Evolutionary conservation across 2,329 filamentous ascomycete genomes (phyloP).

Genomic region (Setomelanomma holmii): DNA sequence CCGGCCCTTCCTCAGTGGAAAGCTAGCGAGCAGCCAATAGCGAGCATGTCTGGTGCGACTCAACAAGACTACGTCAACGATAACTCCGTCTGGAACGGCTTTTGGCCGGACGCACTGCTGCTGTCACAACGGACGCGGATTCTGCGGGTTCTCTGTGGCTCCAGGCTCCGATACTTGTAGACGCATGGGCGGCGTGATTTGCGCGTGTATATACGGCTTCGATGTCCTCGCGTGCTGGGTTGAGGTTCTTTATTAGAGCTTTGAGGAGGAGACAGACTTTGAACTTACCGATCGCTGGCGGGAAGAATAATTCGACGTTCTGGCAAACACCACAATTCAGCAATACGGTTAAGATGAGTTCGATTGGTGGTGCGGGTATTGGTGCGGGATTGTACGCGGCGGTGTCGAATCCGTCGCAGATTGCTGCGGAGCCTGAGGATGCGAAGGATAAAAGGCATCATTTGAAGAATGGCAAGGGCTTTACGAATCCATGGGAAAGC

Average conservation of each 20-base stretch:
- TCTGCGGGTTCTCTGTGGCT: too few species aligned
- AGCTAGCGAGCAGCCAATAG: slow-evolving; percentile 12
- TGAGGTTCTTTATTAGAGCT: slow-evolving; percentile 5
- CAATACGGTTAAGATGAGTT: slow-evolving; percentile 41
- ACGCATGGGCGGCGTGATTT: background rate
- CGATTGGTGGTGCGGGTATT: slow-evolving; percentile 29
- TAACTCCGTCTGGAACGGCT: slow-evolving; percentile 20
- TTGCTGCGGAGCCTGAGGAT: slow-evolving; percentile 54
- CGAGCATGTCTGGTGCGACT: background rate
- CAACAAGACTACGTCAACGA: slow-evolving; percentile 19
- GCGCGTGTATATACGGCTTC: slow-evolving; percentile 10
- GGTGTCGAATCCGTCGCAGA: slow-evolving; percentile 48
- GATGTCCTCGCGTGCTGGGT: slow-evolving; percentile 18
- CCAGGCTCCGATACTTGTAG: background rate
- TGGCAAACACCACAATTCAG: slow-evolving; percentile 32
- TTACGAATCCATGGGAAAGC: slow-evolving; percentile 66
- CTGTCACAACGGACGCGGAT: background rate
- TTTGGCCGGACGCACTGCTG: background rate
- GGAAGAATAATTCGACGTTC: slow-evolving; percentile 2
- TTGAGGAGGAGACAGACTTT: slow-evolving; percentile 4
- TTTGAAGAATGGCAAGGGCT: slow-evolving; percentile 60
- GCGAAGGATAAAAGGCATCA: slow-evolving; percentile 59
- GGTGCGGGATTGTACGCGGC: slow-evolving; percentile 49
- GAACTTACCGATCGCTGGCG: background rate
- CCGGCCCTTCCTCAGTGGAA: slow-evolving; percentile 1